Percentiles rank a stretch among this genome's conserved stretches.
Conservation (phyloP, 306 rosid species). For the Gastrolobium villosum region DNA sequence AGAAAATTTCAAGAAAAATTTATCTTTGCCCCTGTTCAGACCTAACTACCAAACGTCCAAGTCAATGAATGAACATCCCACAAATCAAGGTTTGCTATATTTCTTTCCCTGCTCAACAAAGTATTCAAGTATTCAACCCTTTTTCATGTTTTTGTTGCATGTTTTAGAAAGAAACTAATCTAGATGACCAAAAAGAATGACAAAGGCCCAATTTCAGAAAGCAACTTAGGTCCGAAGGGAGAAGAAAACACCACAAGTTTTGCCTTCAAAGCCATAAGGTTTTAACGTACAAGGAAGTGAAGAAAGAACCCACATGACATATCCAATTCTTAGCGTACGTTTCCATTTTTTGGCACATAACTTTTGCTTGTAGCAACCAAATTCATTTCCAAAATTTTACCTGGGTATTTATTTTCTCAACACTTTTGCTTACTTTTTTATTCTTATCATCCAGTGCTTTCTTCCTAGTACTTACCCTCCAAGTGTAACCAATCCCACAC, state of each 20-base stretch:
- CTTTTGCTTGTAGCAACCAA: constrained; percentile 57
- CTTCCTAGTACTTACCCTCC: constrained; percentile 27
- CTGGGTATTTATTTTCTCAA: background rate
- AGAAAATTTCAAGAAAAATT: background rate
- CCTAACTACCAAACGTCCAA: background rate
- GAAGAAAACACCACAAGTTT: constrained; percentile 21
- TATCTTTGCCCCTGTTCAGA: background rate
- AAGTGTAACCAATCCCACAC: constrained; percentile 48
- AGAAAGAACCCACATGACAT: constrained; percentile 36
- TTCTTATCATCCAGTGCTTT: background rate
- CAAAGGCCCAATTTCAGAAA: constrained; percentile 18
- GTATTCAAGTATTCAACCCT: background rate
- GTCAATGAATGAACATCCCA: background rate
- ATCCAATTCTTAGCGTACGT: constrained; percentile 37
- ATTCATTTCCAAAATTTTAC: constrained; percentile 38
- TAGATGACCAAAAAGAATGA: background rate
- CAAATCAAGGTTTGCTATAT: background rate
- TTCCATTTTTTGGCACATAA: constrained; percentile 22
- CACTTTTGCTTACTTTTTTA: background rate
- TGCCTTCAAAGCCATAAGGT: constrained; percentile 43
- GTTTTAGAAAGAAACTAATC: background rate
- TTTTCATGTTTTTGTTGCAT: background rate
- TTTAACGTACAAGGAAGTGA: constrained; percentile 52
- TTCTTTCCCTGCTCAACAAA: background rate
- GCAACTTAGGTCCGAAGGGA: constrained; percentile 10